Percentiles rank a stretch among this genome's conserved stretches.
These are phyloP conservation scores for Globisporangium carolinianum DNA, from an alignment of 352 stramenopile species.

Conservation along the genomic window DNA sequence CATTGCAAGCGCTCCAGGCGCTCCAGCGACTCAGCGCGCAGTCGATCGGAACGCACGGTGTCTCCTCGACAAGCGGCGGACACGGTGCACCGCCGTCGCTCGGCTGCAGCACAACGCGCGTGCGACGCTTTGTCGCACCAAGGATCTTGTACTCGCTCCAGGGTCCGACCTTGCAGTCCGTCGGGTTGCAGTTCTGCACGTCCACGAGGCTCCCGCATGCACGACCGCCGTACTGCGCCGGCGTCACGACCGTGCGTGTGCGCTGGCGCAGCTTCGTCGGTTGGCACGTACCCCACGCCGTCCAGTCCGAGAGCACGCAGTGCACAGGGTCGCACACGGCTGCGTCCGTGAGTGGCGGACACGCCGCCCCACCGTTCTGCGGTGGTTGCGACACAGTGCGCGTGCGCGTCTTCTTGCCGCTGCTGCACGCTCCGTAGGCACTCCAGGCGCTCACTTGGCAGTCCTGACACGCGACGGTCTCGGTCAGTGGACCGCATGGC, in stretches of 20 bases:
- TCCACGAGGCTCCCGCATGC: slow-evolving; percentile 34
- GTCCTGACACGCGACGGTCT: slow-evolving; percentile 11
- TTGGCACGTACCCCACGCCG: slow-evolving; percentile 27
- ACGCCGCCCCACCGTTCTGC: slow-evolving; percentile 35
- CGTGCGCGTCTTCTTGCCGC: slow-evolving; percentile 30
- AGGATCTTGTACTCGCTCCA: slow-evolving; percentile 40
- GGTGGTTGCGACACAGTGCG: slow-evolving; percentile 40
- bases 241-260: slow-evolving; percentile 33
- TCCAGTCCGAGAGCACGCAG: slow-evolving; percentile 53
- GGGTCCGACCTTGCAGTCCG: slow-evolving; percentile 44
- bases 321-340: slow-evolving; percentile 37
- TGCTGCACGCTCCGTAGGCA: slow-evolving; percentile 7
- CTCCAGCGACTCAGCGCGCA: slow-evolving; percentile 44
- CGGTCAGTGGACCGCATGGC: background rate
- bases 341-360: slow-evolving; percentile 28
- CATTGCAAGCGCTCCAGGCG: slow-evolving; percentile 30
- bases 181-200: slow-evolving; percentile 56
- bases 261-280: slow-evolving; percentile 28
- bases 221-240: slow-evolving; percentile 36
- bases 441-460: slow-evolving; percentile 19
- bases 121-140: slow-evolving; percentile 36
- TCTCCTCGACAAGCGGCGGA: slow-evolving; percentile 32
- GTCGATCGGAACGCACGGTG: slow-evolving; percentile 27
- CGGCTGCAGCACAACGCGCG: slow-evolving; percentile 23
- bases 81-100: slow-evolving; percentile 38